These are phyloP conservation scores for Hygrocybe punicea DNA, from an alignment of 768 basidiomycete species.

Conservation along the genomic window DNA sequence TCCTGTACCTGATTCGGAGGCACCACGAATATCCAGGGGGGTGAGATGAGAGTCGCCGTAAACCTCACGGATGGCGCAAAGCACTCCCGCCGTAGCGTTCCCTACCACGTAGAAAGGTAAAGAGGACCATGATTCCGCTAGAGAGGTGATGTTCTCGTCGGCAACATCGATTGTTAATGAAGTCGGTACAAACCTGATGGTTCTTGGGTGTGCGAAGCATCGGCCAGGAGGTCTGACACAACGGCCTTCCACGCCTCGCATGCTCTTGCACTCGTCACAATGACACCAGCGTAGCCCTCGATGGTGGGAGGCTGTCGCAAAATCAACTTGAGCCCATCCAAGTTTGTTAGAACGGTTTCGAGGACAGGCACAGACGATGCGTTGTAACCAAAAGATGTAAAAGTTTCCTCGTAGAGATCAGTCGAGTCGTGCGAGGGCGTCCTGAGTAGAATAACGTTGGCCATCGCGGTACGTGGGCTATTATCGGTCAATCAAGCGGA, in stretches of 20 bases:
- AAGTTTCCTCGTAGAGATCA: constrained; percentile 60
- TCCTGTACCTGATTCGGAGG: constrained; percentile 57
- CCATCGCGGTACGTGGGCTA: constrained; percentile 19
- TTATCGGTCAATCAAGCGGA: neutral
- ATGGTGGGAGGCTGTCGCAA: constrained; percentile 38
- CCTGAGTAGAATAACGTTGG: constrained; percentile 45
- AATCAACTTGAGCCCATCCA: constrained; percentile 41
- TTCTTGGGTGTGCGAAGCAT: neutral
- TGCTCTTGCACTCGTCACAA: constrained; percentile 76
- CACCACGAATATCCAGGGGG: constrained; percentile 38
- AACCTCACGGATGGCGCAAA: constrained; percentile 36
- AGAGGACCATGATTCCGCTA: constrained; percentile 44
- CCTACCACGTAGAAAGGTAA: constrained; percentile 82
- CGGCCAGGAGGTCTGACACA: constrained; percentile 25
- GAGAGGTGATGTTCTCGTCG: constrained; percentile 7
- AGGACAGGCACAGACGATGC: constrained; percentile 67
- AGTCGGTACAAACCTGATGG: constrained; percentile 15
- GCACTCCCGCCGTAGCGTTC: constrained; percentile 51
- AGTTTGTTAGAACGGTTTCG: constrained; percentile 58
- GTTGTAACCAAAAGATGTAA: constrained; percentile 46
- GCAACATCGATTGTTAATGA: neutral
- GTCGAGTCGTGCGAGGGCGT: constrained; percentile 35
- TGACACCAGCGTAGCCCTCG: constrained; percentile 50
- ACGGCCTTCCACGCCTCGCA: constrained; percentile 67
- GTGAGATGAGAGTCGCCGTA: constrained; percentile 23